phyloP scores from a whole-genome alignment of 768 basidiomycete genomes.

The Harrya chromipes region DNA sequence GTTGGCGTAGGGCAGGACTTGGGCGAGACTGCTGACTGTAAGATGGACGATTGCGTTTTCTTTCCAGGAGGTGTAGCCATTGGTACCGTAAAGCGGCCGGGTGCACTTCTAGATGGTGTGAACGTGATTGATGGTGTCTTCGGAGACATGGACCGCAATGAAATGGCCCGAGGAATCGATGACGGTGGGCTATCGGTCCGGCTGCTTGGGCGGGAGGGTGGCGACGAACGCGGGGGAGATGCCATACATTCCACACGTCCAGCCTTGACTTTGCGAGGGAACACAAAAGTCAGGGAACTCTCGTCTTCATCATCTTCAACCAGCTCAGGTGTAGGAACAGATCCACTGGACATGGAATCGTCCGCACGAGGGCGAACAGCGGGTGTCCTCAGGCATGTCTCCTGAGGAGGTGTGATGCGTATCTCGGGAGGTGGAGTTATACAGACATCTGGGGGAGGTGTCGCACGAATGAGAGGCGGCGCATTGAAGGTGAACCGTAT shows the following conservation, averaged over 20 bases:
- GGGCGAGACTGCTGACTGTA: conserved; percentile 52
- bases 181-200: conserved; percentile 39
- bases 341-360: conserved; percentile 2
- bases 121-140: conserved; percentile 26
- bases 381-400: conserved; percentile 15
- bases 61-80: conserved; percentile 47
- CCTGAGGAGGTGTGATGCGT: conserved; percentile 19
- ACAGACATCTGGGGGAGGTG: conserved; percentile 25
- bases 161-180: conserved; percentile 47
- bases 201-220: conserved; percentile 11
- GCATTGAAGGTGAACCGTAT: conserved; percentile 73
- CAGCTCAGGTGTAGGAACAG: conserved; percentile 3
- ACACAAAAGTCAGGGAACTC: conserved; percentile 20
- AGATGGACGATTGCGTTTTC: conserved; percentile 60
- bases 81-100: conserved; percentile 27
- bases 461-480: conserved; percentile 37
- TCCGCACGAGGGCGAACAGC: conserved; percentile 13
- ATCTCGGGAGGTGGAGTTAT: conserved; percentile 29
- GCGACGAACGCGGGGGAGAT: conserved; percentile 10
- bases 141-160: conserved; percentile 35
- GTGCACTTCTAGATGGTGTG: conserved; percentile 33
- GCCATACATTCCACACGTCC: conserved; percentile 4
- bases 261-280: conserved; percentile 15
- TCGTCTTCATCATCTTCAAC: conserved; percentile 26
- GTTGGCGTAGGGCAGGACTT: conserved; percentile 19